Percentiles rank a stretch among this genome's conserved stretches.
These are phyloP conservation scores for Microcera coccophila DNA, from an alignment of 2,329 filamentous ascomycete species.

Conservation along the genomic window DNA sequence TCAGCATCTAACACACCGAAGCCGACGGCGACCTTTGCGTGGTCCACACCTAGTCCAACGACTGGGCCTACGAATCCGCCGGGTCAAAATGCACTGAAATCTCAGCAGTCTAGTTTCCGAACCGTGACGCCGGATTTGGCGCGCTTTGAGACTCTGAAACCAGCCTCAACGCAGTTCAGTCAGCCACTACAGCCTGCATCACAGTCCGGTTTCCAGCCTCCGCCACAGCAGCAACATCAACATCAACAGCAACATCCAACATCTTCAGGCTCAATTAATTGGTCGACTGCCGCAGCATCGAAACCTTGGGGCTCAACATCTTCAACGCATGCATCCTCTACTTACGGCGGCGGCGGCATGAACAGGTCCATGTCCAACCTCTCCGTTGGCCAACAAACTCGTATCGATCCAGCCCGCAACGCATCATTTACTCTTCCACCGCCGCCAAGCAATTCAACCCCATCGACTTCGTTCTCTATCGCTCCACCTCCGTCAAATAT, in stretches of 20 bases:
- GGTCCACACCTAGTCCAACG: conserved; percentile 56
- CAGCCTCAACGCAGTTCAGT: conserved; percentile 60
- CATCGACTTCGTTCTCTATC: conserved; percentile 44
- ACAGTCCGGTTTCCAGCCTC: conserved; percentile 26
- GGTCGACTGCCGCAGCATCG: conserved; percentile 42
- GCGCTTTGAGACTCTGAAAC: conserved; percentile 52
- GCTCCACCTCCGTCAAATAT: conserved; percentile 41
- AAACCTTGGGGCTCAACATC: conserved; percentile 49
- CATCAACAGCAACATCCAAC: conserved; percentile 20
- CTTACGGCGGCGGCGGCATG: conserved; percentile 36
- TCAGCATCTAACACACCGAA: conserved; percentile 38
- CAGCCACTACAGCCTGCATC: conserved; percentile 52
- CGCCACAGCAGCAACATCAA: conserved; percentile 19
- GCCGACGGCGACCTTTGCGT: conserved; percentile 57
- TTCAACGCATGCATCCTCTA: conserved; percentile 25
- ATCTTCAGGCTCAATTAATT: conserved; percentile 44
- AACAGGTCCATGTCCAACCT: conserved; percentile 45
- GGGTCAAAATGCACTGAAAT: conserved; percentile 33
- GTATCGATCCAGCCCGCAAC: conserved; percentile 29
- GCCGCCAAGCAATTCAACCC: conserved; percentile 39
- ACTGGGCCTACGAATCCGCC: conserved; percentile 31
- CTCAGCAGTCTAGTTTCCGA: conserved; percentile 42
- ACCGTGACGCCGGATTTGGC: conserved; percentile 58
- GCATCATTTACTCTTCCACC: conserved; percentile 58
- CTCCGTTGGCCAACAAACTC: conserved; percentile 44